phyloP scores from a whole-genome alignment of 148 eudicot species.

The Chenopodium berlandieri region DNA sequence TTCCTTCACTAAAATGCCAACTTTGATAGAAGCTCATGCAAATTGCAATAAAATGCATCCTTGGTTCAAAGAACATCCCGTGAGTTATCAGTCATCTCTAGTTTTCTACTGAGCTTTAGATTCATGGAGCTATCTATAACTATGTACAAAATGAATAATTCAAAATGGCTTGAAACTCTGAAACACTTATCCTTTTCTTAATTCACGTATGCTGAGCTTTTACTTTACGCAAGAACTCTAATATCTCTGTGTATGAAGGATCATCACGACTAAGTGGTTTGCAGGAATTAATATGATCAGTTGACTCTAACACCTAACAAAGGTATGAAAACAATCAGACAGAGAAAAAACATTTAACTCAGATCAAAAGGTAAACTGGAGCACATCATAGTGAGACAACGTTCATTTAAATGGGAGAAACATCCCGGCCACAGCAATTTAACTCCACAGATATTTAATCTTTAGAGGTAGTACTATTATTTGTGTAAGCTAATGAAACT shows the following conservation, averaged over 20 bases:
- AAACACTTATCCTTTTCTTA: not conserved
- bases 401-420: not conserved
- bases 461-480: not conserved
- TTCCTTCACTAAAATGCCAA: not conserved
- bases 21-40: not conserved
- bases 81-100: not conserved
- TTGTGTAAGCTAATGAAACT: not conserved
- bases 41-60: not conserved
- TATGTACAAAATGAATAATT: constrained; percentile 4
- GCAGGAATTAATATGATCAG: constrained; percentile 98
- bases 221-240: constrained; percentile 76
- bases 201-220: constrained; percentile 40
- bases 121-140: not conserved
- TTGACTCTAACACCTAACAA: constrained; percentile 83
- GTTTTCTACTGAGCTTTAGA: not conserved
- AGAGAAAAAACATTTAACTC: not conserved
- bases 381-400: not conserved
- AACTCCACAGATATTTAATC: not conserved
- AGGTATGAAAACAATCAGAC: not conserved
- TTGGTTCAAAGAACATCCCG: not conserved
- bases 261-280: constrained; percentile 78
- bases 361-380: not conserved
- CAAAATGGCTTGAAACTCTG: not conserved
- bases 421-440: not conserved
- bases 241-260: constrained; percentile 78